These are phyloP conservation scores for Maudiozyma pseudohumilis DNA, from an alignment of 805 yeast species.

Conservation along the genomic window DNA sequence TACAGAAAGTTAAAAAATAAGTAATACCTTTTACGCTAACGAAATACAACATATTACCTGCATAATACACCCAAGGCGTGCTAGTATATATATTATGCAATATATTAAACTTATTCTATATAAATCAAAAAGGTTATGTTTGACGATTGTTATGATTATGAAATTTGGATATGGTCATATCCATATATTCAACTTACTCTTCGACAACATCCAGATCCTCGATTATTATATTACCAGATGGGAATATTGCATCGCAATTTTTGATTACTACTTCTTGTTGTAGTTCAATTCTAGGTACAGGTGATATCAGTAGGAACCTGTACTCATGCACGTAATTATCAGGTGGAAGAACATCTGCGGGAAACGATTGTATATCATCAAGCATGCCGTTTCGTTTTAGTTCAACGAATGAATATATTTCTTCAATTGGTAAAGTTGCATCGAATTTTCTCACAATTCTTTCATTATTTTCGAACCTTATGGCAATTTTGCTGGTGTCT, in stretches of 20 bases:
- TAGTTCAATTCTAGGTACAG: constrained; percentile 47
- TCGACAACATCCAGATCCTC: constrained; percentile 23
- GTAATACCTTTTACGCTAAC: no score
- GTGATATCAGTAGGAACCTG: constrained; percentile 41
- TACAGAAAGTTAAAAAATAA: background rate
- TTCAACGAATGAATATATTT: constrained; percentile 65
- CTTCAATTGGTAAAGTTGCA: constrained; percentile 41
- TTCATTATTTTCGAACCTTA: constrained; percentile 54
- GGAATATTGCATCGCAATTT: constrained; percentile 43
- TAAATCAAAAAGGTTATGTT: background rate
- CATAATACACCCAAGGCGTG: no score
- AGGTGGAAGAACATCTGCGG: constrained; percentile 25
- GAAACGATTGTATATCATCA: constrained; percentile 9
- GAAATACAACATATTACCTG: no score
- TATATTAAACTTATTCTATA: background rate
- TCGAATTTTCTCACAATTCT: constrained; percentile 45
- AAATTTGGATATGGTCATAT: no score
- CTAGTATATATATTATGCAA: background rate
- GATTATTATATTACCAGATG: constrained; percentile 55
- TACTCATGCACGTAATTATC: constrained; percentile 37
- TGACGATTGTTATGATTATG: no score
- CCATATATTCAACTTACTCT: no score
- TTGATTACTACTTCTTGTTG: constrained; percentile 27
- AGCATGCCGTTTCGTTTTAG: constrained; percentile 30
- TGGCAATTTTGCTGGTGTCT: constrained; percentile 51